Evolutionary conservation across 805 yeast genomes (phyloP), one percentile per base, ranked within the genome.

Genomic region (Lipomyces chichibuensis): DNA sequence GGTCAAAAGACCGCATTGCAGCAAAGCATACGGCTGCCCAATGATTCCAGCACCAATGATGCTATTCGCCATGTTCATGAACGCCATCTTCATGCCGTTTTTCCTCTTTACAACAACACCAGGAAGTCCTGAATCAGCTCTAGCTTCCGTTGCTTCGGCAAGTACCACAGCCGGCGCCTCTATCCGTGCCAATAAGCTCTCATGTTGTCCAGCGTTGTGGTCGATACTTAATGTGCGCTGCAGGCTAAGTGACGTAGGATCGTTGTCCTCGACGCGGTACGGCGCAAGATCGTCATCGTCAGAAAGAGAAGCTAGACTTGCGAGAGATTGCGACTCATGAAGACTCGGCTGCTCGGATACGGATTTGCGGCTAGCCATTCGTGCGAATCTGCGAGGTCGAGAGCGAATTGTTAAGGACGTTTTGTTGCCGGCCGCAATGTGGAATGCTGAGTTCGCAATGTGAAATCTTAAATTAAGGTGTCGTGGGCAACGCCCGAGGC

Each of bases 51-150:
- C 98, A 0, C 98, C 98, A 6, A 94, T 82, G 68, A 94, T 94
- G 23, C 96, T 89, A 77, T 93, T 93, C 9, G 97, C 96, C 97
- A 93, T 92, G 78, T 94, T 94, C 96, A 93, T 90, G 75, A 93
- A 92, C 4, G 98, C 98, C 91, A 89, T 89, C 65, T 84, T 85
- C 83, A 93, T 82, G 53, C 82, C 84, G 1, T 90, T 85, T 71
- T 85, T 85, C 52, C 49, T 43, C 52, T 62, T 27, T 17, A 74
- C 73, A 20, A 71, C 74, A n/a, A 73, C 73, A 8, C 77, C 77
- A n/a, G 65, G 60, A 14, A 62, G 14, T 37, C 43, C 61, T 14
- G 29, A 17, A 20, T 25, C 61, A 20, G 25, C 60, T 20, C 13
- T 11, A 20, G 51, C 29, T 32, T 66, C 69, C 3, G 39, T 46